Conservation (phyloP, 371 early-diverging fungal species). For the Capillidium heterosporum region DNA sequence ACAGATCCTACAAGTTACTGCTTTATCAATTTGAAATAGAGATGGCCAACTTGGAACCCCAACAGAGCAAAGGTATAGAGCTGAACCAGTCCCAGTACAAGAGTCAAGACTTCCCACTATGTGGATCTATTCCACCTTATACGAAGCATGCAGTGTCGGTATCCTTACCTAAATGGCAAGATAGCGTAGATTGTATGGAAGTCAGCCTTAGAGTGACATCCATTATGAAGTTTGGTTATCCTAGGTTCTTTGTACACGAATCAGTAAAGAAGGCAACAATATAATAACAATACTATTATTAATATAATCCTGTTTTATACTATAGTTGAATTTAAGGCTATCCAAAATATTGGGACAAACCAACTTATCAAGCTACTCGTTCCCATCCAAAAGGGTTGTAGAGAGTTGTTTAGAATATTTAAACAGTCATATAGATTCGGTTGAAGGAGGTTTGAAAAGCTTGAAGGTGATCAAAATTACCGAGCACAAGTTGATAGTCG, state of each 20-base stretch:
- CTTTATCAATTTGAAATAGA: too few species aligned
- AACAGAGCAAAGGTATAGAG: too few species aligned
- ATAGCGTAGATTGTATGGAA: constrained; percentile 82
- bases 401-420: neutral
- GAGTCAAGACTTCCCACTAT: neutral
- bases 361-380: neutral
- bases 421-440: neutral
- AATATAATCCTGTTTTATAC: neutral
- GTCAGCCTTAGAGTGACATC: constrained; percentile 44
- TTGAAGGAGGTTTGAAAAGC: constrained; percentile 1
- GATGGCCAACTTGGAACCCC: too few species aligned
- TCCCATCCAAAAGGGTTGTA: neutral
- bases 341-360: neutral
- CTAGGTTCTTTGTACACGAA: constrained; percentile 74
- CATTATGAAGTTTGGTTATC: constrained; percentile 72
- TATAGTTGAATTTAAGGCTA: neutral
- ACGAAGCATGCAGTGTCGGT: constrained; percentile 85
- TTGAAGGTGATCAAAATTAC: too few species aligned
- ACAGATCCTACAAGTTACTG: too few species aligned
- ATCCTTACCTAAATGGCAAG: constrained; percentile 72
- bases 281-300: neutral
- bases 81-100: too few species aligned
- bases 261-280: neutral
- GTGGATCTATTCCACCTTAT: constrained; percentile 34
- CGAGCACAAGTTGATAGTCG: too few species aligned